Base-by-base conservation (phyloP, 75 land plant genomes). In the Sequoia sempervirens region DNA sequence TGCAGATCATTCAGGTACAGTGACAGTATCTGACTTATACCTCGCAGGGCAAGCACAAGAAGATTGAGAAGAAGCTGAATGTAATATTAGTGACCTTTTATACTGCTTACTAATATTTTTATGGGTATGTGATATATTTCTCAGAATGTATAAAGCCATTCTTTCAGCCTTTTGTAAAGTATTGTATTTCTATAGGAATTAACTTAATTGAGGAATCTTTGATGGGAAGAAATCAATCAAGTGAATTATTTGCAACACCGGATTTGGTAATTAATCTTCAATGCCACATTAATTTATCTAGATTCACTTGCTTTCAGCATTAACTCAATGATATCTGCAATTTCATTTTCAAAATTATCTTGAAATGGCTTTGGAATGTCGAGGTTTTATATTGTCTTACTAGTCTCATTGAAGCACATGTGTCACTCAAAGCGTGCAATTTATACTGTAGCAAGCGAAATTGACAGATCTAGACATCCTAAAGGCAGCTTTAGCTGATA, bases 1-100 rank as follows among this genome's bases (percentile, higher is more conserved):
- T 90, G 91, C 89, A 28, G 93, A 95, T 78, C 80, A 88, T n/a
- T 92, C 95, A 5, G 96, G 96, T 45, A 88, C 88, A 17, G 23
- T 95, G 61, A 82, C 97, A 18, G 23, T 30, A 32, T 80, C 86
- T 40, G 97, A 95, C 86, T 20, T 95, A 28, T 45, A 75, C 26
- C 37, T 89, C 76, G 88, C 88, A 43, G 83, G 86, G 69, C 47
- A 70, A 70, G 73, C 36, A 70, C 36, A 37, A 32, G 32, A 70
- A 32, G 13, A 30, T 32, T 70, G 36, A 70, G 66, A 61, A 61
- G 26, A 7, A 70, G 11, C 73, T 32, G 73, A 70, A 70, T 70
- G 36, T 32, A 26, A 61, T 11, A 70, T 12, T 11, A 70, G 36
- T 32, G 15, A 70, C 36, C 2, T 32, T 32, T 32, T 70, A 11